These are phyloP conservation scores for Wickerhamiella alocasiicola DNA, from an alignment of 805 yeast genomes.

Conservation along the genomic window DNA sequence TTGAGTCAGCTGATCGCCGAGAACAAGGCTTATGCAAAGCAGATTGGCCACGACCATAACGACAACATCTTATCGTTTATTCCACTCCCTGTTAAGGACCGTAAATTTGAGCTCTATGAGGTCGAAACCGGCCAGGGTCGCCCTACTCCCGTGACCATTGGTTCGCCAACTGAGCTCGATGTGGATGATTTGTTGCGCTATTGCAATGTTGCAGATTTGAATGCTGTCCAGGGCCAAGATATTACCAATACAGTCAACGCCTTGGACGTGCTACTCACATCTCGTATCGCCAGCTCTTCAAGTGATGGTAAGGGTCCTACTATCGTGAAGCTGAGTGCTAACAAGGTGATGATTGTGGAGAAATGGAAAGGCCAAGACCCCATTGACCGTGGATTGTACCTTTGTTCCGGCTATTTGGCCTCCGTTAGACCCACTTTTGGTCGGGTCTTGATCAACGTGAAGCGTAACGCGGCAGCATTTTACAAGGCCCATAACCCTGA, in stretches of 20 bases:
- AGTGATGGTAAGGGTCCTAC: conserved; percentile 3
- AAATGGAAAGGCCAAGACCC: conserved; percentile 1
- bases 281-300: conserved; percentile 3
- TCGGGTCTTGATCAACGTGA: conserved; percentile 10
- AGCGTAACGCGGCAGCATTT: conserved; percentile 10
- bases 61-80: conserved; percentile 9
- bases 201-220: background rate
- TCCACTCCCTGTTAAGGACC: conserved; percentile 10
- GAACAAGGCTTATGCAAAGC: conserved; percentile 4
- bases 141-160: conserved; percentile 5
- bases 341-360: conserved; percentile 11
- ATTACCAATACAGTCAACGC: conserved; percentile 1
- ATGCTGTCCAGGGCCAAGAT: background rate
- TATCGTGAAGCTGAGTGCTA: conserved; percentile 7
- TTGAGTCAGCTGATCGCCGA: conserved; percentile 9
- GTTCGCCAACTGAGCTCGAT: conserved; percentile 2
- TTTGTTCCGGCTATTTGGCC: conserved; percentile 8
- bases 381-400: conserved; percentile 9
- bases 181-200: conserved; percentile 2
- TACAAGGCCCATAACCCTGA: conserved; percentile 12
- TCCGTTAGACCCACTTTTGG: conserved; percentile 10
- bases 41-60: conserved; percentile 11
- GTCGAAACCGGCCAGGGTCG: conserved; percentile 7
- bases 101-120: conserved; percentile 8
- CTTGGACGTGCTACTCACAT: conserved; percentile 9